Percentiles rank a stretch among this genome's conserved stretches.
phyloP scores from a whole-genome alignment of 2,329 filamentous ascomycete species.

The Ceratocystis cubensis region DNA sequence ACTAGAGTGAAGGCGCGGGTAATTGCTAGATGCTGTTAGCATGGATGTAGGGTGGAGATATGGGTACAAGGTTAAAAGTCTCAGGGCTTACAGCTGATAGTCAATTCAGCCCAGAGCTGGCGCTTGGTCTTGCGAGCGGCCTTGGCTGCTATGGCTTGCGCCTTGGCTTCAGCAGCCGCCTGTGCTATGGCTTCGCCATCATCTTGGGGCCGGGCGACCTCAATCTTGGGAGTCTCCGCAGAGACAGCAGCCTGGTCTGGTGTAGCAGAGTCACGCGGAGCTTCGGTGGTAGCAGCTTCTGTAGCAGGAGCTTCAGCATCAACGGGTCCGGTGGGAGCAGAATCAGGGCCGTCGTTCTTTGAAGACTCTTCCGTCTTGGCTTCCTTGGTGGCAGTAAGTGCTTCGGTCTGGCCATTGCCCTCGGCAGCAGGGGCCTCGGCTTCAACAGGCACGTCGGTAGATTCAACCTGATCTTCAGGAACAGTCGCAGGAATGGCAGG shows the following conservation, averaged over 20 bases:
- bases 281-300: not conserved
- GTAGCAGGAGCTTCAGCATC: not conserved
- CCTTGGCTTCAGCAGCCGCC: slow-evolving; percentile 16
- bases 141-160: slow-evolving; percentile 21
- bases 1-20: slow-evolving; percentile 82
- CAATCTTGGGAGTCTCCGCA: not conserved
- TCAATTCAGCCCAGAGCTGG: slow-evolving; percentile 94
- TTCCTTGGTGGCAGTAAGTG: not conserved
- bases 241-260: not conserved
- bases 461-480: slow-evolving; percentile 26
- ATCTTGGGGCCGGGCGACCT: slow-evolving; percentile 29
- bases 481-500: slow-evolving; percentile 26
- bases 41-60: not conserved
- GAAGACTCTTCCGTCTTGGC: not conserved
- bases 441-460: slow-evolving; percentile 14
- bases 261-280: too few relatives aligned
- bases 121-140: slow-evolving; percentile 62
- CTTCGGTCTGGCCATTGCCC: not conserved
- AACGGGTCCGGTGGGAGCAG: not conserved
- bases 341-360: not conserved
- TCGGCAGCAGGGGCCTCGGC: not conserved
- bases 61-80: too few relatives aligned
- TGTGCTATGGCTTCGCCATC: slow-evolving; percentile 26
- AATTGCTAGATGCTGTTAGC: slow-evolving; percentile 47
- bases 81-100: slow-evolving; percentile 65